A percentile compares a stretch with the other conserved stretches of the same genome.
These are phyloP conservation scores for Hordeum marinum DNA, from an alignment of 176 grass and related monocot genomes.

Conservation along the genomic window DNA sequence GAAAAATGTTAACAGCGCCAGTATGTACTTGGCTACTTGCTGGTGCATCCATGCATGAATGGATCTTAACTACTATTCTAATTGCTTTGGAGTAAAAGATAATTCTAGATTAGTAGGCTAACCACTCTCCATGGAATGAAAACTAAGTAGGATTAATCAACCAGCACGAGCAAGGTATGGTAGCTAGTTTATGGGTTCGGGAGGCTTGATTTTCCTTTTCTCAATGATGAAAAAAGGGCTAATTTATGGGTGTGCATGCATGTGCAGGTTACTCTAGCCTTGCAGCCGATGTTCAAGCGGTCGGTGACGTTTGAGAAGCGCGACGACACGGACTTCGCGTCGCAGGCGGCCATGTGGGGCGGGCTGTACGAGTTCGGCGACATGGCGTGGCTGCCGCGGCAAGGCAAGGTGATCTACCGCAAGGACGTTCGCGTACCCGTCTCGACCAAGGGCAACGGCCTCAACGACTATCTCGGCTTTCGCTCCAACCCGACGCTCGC, in stretches of 20 bases:
- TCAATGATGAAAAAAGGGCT: not conserved
- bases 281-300: constrained; percentile 28
- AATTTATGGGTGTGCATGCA: not conserved
- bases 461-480: constrained; percentile 14
- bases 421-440: constrained; percentile 15
- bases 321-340: constrained; percentile 22
- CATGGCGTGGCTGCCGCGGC: constrained; percentile 22
- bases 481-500: not conserved
- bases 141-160: too few species aligned
- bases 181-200: too few species aligned
- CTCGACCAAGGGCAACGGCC: not conserved
- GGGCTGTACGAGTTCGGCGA: constrained; percentile 32
- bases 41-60: not conserved
- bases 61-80: not conserved
- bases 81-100: too few species aligned
- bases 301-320: constrained; percentile 9
- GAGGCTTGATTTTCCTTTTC: too few species aligned
- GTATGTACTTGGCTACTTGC: too few species aligned
- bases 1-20: too few species aligned
- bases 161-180: too few species aligned
- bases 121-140: too few species aligned
- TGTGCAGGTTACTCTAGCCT: constrained; percentile 15
- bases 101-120: too few species aligned
- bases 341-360: constrained; percentile 2
- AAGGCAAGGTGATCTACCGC: constrained; percentile 29